A percentile compares a stretch with the other conserved stretches of the same genome.
Evolutionary conservation across 2,329 filamentous ascomycete species (phyloP).

Genomic region (Stemphylium lycopersici): DNA sequence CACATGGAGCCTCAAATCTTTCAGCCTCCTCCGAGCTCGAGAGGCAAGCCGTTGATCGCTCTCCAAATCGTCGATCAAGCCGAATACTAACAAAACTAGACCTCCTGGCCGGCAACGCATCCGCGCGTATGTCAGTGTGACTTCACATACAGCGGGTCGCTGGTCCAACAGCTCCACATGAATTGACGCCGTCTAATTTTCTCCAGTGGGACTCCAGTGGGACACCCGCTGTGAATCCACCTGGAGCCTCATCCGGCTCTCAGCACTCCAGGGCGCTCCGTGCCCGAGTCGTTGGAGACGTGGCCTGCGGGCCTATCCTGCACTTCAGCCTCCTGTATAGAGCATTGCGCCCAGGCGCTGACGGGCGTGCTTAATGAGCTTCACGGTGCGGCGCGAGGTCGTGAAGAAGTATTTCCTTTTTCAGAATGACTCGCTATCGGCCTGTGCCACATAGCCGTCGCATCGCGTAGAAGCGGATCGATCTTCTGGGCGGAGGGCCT

Average conservation of each 20-base stretch:
- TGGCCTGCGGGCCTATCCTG: background rate
- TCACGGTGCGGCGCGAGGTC: background rate
- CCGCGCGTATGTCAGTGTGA: conserved; percentile 31
- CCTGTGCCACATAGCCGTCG: conserved; percentile 5
- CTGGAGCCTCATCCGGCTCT: conserved; percentile 12
- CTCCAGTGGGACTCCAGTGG: conserved; percentile 15
- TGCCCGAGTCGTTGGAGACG: background rate
- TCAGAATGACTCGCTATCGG: conserved; percentile 7
- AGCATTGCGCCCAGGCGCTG: background rate
- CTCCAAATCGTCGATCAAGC: conserved; percentile 21
- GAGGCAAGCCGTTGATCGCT: conserved; percentile 22
- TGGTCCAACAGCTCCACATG: conserved; percentile 24
- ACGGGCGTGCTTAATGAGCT: background rate
- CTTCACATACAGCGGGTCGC: conserved; percentile 33
- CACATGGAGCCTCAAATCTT: conserved; percentile 33
- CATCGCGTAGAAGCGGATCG: conserved; percentile 4
- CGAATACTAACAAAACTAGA: conserved; percentile 15
- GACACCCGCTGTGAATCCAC: conserved; percentile 17
- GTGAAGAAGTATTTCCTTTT: background rate
- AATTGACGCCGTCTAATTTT: conserved; percentile 8
- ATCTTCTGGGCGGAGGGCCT: conserved; percentile 8
- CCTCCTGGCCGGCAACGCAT: conserved; percentile 16
- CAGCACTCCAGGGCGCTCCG: conserved; percentile 7
- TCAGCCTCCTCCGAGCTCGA: conserved; percentile 30
- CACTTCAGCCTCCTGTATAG: background rate